Percentiles rank a stretch among this genome's conserved stretches.
Evolutionary conservation across 2,329 filamentous ascomycete genomes (phyloP).

Genomic region (Aspergillus sojae): DNA sequence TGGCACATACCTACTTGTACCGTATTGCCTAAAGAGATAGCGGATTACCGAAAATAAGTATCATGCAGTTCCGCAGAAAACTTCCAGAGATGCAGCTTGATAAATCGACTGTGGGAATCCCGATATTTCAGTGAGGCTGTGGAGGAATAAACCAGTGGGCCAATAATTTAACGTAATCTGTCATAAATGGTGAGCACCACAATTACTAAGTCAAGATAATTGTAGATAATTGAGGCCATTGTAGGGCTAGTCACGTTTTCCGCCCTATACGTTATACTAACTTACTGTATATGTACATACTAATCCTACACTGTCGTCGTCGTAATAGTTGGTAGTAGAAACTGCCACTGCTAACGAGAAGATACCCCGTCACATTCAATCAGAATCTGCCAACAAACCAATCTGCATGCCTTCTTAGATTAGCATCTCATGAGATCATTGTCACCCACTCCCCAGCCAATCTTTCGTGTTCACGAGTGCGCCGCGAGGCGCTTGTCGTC

Average conservation of each 20-base stretch:
- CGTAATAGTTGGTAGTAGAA: neutral
- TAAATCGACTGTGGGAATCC: neutral
- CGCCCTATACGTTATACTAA: neutral
- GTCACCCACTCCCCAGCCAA: neutral
- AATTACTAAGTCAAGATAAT: too few relatives aligned
- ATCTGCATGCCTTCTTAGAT: neutral
- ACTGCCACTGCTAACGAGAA: neutral
- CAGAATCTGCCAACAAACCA: neutral
- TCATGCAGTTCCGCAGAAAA: neutral
- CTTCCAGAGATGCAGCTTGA: neutral
- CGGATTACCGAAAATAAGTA: neutral
- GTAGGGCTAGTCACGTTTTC: neutral
- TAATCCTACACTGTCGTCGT: too few relatives aligned
- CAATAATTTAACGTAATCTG: too few relatives aligned
- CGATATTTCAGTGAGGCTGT: too few relatives aligned
- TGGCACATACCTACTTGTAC: too few relatives aligned
- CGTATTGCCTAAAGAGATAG: neutral
- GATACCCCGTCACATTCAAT: neutral
- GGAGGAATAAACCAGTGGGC: too few relatives aligned
- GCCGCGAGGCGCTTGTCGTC: conserved; percentile 21
- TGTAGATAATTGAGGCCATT: neutral
- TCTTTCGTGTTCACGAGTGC: conserved; percentile 6
- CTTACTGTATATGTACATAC: neutral
- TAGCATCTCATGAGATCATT: conserved; percentile 8
- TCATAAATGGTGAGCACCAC: too few relatives aligned